These are phyloP conservation scores for Suillus lakei DNA, from an alignment of 768 basidiomycete genomes.

Conservation along the genomic window DNA sequence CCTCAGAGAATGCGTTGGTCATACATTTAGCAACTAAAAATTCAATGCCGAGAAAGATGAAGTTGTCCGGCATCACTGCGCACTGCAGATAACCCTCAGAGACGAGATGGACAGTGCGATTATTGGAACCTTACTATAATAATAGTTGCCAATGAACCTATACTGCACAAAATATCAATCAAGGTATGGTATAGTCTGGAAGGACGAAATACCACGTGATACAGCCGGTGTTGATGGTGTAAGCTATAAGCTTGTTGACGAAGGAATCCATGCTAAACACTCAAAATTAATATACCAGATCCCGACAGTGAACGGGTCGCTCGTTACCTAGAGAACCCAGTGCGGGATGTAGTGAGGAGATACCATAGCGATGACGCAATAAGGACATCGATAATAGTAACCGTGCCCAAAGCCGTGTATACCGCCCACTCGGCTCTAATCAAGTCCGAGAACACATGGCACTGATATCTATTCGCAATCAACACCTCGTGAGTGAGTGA, in stretches of 20 bases:
- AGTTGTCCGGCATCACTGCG: constrained; percentile 3
- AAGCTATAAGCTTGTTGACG: neutral
- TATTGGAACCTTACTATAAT: neutral
- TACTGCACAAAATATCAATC: neutral
- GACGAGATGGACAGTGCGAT: too few species aligned
- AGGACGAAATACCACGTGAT: neutral
- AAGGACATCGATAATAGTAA: neutral
- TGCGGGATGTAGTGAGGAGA: neutral
- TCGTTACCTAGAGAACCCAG: neutral
- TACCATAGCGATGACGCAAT: neutral
- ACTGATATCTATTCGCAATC: neutral
- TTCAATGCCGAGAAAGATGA: constrained; percentile 3
- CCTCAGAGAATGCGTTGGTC: neutral
- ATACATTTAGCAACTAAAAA: constrained; percentile 6
- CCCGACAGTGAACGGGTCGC: neutral
- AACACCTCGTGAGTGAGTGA: neutral
- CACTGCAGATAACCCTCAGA: neutral
- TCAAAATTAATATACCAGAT: neutral
- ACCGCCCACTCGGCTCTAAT: neutral
- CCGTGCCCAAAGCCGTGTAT: neutral
- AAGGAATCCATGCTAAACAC: neutral
- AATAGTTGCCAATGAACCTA: constrained; percentile 2
- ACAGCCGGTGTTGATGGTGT: neutral
- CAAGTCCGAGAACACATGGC: neutral
- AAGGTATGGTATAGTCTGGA: neutral